Percentiles rank a stretch among this genome's conserved stretches.
These are phyloP conservation scores for Karstenula rhodostoma DNA, from an alignment of 2,329 filamentous ascomycete species.

Conservation along the genomic window DNA sequence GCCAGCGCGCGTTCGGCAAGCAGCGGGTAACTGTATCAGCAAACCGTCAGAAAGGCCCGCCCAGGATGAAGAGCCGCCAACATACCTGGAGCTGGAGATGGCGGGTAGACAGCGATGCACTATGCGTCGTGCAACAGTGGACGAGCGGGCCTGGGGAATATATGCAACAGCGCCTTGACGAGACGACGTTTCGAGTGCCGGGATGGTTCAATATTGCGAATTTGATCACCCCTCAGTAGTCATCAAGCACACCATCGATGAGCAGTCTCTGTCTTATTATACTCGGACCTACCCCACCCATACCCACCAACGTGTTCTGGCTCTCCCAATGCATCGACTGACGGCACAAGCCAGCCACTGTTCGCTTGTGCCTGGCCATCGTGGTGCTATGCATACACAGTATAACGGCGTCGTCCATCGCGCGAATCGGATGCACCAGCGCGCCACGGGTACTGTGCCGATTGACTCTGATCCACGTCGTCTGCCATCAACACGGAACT, in stretches of 20 bases:
- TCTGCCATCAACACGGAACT: slow-evolving; percentile 13
- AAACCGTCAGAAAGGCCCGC: slow-evolving; percentile 26
- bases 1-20: slow-evolving; percentile 39
- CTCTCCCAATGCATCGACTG: slow-evolving; percentile 22
- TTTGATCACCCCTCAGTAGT: slow-evolving; percentile 35
- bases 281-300: slow-evolving; percentile 25
- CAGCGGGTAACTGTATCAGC: slow-evolving; percentile 31
- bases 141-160: neutral
- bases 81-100: neutral
- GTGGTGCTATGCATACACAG: slow-evolving; percentile 35
- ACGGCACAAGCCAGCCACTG: slow-evolving; percentile 11
- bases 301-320: slow-evolving; percentile 13
- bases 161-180: neutral
- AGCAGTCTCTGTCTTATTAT: slow-evolving; percentile 25
- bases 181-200: slow-evolving; percentile 9
- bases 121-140: neutral
- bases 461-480: slow-evolving; percentile 35
- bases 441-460: slow-evolving; percentile 20
- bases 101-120: neutral
- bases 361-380: slow-evolving; percentile 26
- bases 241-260: slow-evolving; percentile 47
- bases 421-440: slow-evolving; percentile 32
- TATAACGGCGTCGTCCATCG: slow-evolving; percentile 16
- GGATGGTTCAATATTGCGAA: slow-evolving; percentile 42
- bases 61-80: slow-evolving; percentile 10